Base-by-base conservation (phyloP, 768 basidiomycete species). In the Lactarius evosmus region DNA sequence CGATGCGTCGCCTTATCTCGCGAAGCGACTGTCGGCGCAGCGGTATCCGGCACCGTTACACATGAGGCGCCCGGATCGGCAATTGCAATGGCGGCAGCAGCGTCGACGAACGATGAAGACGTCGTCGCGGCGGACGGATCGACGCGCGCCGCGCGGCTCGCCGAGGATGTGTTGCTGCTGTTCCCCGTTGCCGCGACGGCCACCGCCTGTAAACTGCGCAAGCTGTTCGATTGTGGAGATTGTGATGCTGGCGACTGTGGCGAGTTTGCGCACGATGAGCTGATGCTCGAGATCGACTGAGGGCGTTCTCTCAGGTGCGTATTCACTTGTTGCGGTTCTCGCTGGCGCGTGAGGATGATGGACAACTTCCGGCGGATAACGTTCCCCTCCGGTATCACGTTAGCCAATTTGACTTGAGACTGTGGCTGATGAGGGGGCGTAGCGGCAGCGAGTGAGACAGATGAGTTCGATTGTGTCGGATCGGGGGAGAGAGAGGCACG, bases 211-310 rank as follows among this genome's bases (percentile, higher is more conserved):
- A 80, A 81, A 66, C 85, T 86, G 44, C 82, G 78, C 69, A 87
- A 65, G 68, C 88, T 89, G 56, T 78, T 70, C 14, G 75, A 73
- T 69, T 83, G 83, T 7, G 80, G 77, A 5, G 77, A 75, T 27
- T 49, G 46, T 11, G 46, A 49, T 2, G 12, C 22, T 6, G 11
- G 44, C 1, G 46, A 72, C 69, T 83, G 83, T 8, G 80, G 77
- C 5, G 77, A 75, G 8, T 32, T 33, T 6, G 27, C 44, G 22
- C 52, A 22, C 7, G 59, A 61, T 6, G 58, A 60, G 70, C 82
- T 82, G 63, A 77, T 79, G 71, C 88, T 89, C 22, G 82, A 80
- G 67, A 84, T 74, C 1, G 89, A 89, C 56, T 74, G 78, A 1
- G 85, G 85, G 7, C 67, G 66, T n/a, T 40, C 59, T 3, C 84